phyloP scores from a whole-genome alignment of 192 early-diverging fungal species.

The Piromyces finnis region DNA sequence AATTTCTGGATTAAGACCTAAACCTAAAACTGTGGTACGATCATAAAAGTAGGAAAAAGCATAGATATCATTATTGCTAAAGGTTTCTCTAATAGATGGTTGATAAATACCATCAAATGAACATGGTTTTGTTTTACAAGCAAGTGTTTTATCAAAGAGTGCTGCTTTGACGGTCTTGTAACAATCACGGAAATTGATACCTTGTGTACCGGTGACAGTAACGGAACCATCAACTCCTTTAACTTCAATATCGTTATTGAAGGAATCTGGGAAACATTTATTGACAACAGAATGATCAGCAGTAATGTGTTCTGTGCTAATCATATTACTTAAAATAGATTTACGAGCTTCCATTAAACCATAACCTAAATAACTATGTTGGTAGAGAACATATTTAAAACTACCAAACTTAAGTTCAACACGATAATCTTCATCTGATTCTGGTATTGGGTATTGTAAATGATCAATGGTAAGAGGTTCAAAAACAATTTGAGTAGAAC shows the following conservation, averaged over 20 bases:
- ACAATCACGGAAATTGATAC: slow-evolving; percentile 28
- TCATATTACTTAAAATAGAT: slow-evolving; percentile 35
- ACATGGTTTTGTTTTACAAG: slow-evolving; percentile 46
- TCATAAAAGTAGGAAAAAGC: slow-evolving; percentile 97
- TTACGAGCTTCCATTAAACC: slow-evolving; percentile 76
- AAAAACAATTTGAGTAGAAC: slow-evolving; percentile 94
- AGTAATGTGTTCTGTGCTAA: slow-evolving; percentile 10
- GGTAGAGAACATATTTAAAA: slow-evolving; percentile 65
- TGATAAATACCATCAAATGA: slow-evolving; percentile 86
- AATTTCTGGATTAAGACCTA: slow-evolving; percentile 12
- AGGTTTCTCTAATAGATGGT: slow-evolving; percentile 50
- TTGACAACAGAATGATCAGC: slow-evolving; percentile 20
- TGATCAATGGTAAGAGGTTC: slow-evolving; percentile 41
- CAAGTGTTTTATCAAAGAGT: slow-evolving; percentile 58
- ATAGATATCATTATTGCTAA: slow-evolving; percentile 59
- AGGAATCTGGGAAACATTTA: slow-evolving; percentile 51
- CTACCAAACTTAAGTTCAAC: slow-evolving; percentile 51
- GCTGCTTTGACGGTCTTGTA: slow-evolving; percentile 11
- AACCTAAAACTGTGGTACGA: slow-evolving; percentile 49
- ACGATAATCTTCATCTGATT: slow-evolving; percentile 41
- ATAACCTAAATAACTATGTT: slow-evolving; percentile 88
- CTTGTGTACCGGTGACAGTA: slow-evolving; percentile 33
- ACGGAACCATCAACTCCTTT: slow-evolving; percentile 7
- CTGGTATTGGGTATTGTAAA: slow-evolving; percentile 5
- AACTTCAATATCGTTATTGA: not conserved